phyloP scores from a whole-genome alignment of 164 flowering plant species.

The Euptelea pleiosperma region DNA sequence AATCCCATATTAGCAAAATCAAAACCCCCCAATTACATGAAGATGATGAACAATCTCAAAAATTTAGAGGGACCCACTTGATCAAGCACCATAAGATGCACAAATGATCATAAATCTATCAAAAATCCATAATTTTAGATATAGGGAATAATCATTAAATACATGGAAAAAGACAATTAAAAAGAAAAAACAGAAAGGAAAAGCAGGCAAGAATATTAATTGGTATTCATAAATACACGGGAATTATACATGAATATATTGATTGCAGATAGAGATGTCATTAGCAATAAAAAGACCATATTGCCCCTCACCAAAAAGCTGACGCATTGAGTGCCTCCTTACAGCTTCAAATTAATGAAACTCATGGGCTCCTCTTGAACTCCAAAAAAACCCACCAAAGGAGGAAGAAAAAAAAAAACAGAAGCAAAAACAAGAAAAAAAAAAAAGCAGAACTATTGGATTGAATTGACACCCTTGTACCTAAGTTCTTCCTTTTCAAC shows the following conservation, averaged over 20 bases:
- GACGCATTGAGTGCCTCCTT: constrained; percentile 1
- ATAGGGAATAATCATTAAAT: no score
- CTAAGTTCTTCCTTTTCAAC: no score
- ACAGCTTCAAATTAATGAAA: constrained; percentile 31
- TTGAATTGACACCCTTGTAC: not conserved
- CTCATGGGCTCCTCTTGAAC: constrained; percentile 45
- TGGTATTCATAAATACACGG: constrained; percentile 16
- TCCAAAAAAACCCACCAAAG: not conserved
- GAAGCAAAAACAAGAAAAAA: not conserved
- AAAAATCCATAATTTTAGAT: no score
- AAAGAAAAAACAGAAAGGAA: constrained; percentile 1
- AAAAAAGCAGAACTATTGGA: no score
- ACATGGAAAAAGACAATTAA: no score
- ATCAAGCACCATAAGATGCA: no score
- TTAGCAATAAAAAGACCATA: constrained; percentile 3
- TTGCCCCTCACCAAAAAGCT: constrained; percentile 8
- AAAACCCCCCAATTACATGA: no score
- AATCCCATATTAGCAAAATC: no score
- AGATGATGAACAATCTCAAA: no score
- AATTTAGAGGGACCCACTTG: no score
- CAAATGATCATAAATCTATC: no score
- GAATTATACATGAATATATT: constrained; percentile 22
- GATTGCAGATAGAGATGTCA: constrained; percentile 21
- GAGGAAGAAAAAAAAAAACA: not conserved
- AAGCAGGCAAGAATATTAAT: not conserved